These are phyloP conservation scores for Sclerotinia subarctica DNA, from an alignment of 2,329 filamentous ascomycete species.

Conservation along the genomic window DNA sequence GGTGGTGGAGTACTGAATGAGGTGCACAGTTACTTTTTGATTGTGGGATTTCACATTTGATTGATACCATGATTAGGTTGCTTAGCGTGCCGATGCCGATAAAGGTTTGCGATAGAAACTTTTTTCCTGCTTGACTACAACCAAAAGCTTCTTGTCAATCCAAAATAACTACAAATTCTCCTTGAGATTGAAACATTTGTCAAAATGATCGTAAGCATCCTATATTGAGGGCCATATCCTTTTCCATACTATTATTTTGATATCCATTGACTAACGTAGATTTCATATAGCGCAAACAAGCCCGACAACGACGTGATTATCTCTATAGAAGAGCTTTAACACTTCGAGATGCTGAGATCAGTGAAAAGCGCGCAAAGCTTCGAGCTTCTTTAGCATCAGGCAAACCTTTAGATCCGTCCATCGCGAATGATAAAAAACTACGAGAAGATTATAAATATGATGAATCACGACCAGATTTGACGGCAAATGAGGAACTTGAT, in stretches of 20 bases:
- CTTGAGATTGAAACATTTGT: background rate
- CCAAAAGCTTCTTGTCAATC: background rate
- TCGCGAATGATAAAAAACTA: slow-evolving; percentile 82
- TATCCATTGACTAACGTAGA: slow-evolving; percentile 7
- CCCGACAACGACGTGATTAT: slow-evolving; percentile 78
- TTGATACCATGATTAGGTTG: background rate
- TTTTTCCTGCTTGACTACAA: slow-evolving; percentile 2
- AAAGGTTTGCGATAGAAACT: slow-evolving; percentile 10
- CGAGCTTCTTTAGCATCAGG: slow-evolving; percentile 84
- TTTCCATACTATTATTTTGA: background rate
- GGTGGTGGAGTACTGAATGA: slow-evolving; percentile 1
- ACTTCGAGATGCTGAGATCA: slow-evolving; percentile 86
- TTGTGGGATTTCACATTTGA: slow-evolving; percentile 14
- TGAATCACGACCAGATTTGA: slow-evolving; percentile 70
- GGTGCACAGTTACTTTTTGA: slow-evolving; percentile 11
- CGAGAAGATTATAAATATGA: slow-evolving; percentile 92
- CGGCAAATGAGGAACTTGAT: slow-evolving; percentile 65
- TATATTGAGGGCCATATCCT: background rate
- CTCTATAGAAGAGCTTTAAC: slow-evolving; percentile 86
- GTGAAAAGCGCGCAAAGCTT: slow-evolving; percentile 84
- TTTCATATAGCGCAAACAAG: slow-evolving; percentile 59
- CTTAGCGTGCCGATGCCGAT: slow-evolving; percentile 8
- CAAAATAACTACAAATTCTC: background rate
- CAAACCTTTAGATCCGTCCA: slow-evolving; percentile 74
- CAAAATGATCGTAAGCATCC: slow-evolving; percentile 34